These are phyloP conservation scores for Canna indica DNA, from an alignment of 176 grass and related monocot species.

Conservation along the genomic window DNA sequence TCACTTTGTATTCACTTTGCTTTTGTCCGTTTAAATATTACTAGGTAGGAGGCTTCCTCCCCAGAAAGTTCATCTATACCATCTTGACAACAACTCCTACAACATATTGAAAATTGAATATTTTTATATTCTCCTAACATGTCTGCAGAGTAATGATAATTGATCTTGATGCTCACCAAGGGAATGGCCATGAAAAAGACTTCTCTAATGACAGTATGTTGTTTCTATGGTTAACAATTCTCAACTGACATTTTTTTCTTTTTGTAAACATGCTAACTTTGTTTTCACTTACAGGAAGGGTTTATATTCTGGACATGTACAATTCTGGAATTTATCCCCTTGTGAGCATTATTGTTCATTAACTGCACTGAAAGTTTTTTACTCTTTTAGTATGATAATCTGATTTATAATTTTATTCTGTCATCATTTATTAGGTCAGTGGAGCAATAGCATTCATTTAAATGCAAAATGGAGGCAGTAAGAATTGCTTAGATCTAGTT, in stretches of 20 bases:
- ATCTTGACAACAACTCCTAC: background rate
- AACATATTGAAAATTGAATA: background rate
- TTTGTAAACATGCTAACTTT: background rate
- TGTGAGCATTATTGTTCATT: slow-evolving; percentile 38
- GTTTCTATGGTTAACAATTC: background rate
- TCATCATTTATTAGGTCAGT: background rate
- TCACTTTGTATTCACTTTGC: slow-evolving; percentile 63
- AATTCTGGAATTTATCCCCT: slow-evolving; percentile 93
- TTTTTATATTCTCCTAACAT: background rate
- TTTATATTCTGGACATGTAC: slow-evolving; percentile 96
- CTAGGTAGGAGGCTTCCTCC: slow-evolving; percentile 29
- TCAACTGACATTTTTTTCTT: slow-evolving; percentile 7
- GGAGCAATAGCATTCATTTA: background rate
- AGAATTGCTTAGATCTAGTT: background rate
- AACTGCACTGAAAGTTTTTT: background rate
- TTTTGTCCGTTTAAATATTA: slow-evolving; percentile 50
- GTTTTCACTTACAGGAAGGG: slow-evolving; percentile 37
- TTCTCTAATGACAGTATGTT: slow-evolving; percentile 68
- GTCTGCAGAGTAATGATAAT: slow-evolving; percentile 81
- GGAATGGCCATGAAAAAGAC: slow-evolving; percentile 92
- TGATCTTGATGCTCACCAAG: slow-evolving; percentile 98
- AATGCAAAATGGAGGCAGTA: background rate
- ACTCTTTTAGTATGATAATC: background rate
- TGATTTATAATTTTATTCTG: background rate
- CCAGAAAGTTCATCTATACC: background rate